Evolutionary conservation across 2,329 filamentous ascomycete genomes (phyloP).

Genomic region (Stylonectria norvegica): DNA sequence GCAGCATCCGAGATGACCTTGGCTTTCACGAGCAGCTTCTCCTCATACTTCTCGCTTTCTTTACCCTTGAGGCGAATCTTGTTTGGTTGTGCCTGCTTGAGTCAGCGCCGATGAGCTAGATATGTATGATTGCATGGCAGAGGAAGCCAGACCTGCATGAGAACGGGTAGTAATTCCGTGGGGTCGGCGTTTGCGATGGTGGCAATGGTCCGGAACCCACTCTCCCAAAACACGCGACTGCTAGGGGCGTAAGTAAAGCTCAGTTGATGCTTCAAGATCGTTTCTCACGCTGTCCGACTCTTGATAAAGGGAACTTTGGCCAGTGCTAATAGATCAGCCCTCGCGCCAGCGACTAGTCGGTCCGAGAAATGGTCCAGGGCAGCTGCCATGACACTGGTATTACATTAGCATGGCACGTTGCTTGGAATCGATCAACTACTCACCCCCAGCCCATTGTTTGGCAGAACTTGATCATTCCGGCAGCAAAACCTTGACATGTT

Average conservation of each 20-base stretch:
- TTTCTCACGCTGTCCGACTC: slow-evolving; percentile 63
- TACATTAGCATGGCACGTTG: slow-evolving; percentile 6
- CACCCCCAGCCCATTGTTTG: slow-evolving; percentile 71
- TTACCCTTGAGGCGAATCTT: slow-evolving; percentile 54
- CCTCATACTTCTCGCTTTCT: slow-evolving; percentile 57
- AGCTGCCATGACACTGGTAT: slow-evolving; percentile 60
- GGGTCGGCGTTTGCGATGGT: slow-evolving; percentile 67
- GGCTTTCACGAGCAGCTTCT: slow-evolving; percentile 64
- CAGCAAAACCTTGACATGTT: slow-evolving; percentile 74
- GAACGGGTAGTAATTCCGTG: slow-evolving; percentile 64
- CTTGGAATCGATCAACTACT: slow-evolving; percentile 17
- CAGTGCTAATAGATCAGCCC: slow-evolving; percentile 66
- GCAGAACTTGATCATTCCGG: slow-evolving; percentile 77
- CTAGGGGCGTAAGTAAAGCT: slow-evolving; percentile 4
- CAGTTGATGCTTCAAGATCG: not conserved
- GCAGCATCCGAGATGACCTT: slow-evolving; percentile 66
- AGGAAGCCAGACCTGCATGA: slow-evolving; percentile 69
- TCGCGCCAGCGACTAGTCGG: slow-evolving; percentile 67
- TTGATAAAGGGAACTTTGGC: slow-evolving; percentile 73
- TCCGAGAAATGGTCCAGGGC: slow-evolving; percentile 74
- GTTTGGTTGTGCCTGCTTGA: slow-evolving; percentile 60
- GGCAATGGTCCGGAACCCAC: slow-evolving; percentile 66
- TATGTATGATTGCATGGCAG: slow-evolving; percentile 13
- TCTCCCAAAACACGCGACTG: slow-evolving; percentile 66
- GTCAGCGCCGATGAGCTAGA: not conserved